Conservation (phyloP, 1,139 yeast species). For the Magnusiomyces suaveolens region DNA sequence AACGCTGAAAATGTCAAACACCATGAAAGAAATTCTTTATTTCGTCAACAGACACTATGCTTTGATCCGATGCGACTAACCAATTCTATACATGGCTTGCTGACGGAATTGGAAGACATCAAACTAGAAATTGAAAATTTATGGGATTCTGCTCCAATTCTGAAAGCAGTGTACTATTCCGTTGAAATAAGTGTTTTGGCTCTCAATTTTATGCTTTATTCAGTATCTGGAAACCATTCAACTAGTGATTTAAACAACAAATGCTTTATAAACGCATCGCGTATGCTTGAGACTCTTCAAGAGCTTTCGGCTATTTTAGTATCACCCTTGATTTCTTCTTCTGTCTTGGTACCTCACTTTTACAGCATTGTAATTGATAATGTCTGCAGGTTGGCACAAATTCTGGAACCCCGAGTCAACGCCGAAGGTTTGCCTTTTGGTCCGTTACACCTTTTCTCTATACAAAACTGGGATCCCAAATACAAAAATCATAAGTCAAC, state of each 20-base stretch:
- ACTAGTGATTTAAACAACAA: conserved; percentile 6
- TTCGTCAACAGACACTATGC: too few relatives aligned
- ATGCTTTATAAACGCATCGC: conserved; percentile 2
- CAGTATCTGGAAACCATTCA: neutral
- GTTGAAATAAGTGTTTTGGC: conserved; percentile 16
- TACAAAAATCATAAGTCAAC: neutral
- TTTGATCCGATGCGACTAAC: neutral
- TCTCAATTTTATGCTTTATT: neutral
- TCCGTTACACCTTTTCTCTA: too few relatives aligned
- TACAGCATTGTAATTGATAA: neutral
- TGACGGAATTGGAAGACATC: conserved; percentile 16
- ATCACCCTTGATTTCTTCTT: conserved; percentile 24
- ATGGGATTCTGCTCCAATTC: conserved; percentile 27
- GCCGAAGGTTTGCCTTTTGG: too few relatives aligned
- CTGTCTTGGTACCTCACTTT: conserved; percentile 24
- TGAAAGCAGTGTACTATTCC: conserved; percentile 25
- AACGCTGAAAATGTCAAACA: conserved; percentile 8
- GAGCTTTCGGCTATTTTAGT: conserved; percentile 20
- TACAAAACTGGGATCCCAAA: neutral
- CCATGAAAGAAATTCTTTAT: too few relatives aligned
- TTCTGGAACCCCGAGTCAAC: neutral
- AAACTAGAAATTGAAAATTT: conserved; percentile 19
- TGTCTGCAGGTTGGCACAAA: neutral
- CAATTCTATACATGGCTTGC: conserved; percentile 1
- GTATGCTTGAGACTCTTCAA: conserved; percentile 9